Percentiles rank a stretch among this genome's conserved stretches.
Conservation (phyloP, 495 filamentous ascomycete genomes). For the Pseudomonodictys pantanalensis region DNA sequence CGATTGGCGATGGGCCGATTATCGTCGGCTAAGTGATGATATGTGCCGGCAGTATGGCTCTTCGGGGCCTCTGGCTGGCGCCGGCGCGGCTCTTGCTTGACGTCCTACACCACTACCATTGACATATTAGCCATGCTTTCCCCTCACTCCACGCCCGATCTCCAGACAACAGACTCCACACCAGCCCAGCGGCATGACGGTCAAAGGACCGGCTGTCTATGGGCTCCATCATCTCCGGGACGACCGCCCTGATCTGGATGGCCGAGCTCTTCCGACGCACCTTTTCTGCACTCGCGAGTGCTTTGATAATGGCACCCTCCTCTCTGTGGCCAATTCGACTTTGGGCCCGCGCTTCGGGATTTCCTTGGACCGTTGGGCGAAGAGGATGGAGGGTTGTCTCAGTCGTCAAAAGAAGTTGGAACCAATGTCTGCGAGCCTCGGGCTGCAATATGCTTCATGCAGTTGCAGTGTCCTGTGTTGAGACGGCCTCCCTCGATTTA, state of each 20-base stretch:
- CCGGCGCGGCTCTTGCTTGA: constrained; percentile 8
- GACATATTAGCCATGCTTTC: constrained; percentile 34
- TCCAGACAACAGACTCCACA: constrained; percentile 7
- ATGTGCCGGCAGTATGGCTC: neutral
- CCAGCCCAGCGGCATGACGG: constrained; percentile 11
- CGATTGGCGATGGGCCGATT: neutral
- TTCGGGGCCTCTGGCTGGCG: constrained; percentile 1
- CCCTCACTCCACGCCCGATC: constrained; percentile 2
- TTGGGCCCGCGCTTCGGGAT: neutral
- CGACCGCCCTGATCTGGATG: neutral
- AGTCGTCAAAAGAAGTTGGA: constrained; percentile 2
- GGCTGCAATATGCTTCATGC: constrained; percentile 23
- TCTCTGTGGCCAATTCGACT: neutral
- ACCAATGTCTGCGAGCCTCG: constrained; percentile 17
- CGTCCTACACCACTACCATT: constrained; percentile 15
- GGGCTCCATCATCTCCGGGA: neutral
- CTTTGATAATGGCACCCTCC: neutral
- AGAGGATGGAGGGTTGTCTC: constrained; percentile 6
- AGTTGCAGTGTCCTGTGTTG: constrained; percentile 9
- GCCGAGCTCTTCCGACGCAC: constrained; percentile 28
- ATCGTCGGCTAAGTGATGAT: neutral
- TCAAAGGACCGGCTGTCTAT: neutral
- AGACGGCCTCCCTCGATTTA: constrained; percentile 27
- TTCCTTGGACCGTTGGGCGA: constrained; percentile 1
- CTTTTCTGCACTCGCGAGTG: neutral